A percentile compares a stretch with the other conserved stretches of the same genome.
Evolutionary conservation across 371 early-diverging fungal species (phyloP).

Genomic region (Mortierella sp.): DNA sequence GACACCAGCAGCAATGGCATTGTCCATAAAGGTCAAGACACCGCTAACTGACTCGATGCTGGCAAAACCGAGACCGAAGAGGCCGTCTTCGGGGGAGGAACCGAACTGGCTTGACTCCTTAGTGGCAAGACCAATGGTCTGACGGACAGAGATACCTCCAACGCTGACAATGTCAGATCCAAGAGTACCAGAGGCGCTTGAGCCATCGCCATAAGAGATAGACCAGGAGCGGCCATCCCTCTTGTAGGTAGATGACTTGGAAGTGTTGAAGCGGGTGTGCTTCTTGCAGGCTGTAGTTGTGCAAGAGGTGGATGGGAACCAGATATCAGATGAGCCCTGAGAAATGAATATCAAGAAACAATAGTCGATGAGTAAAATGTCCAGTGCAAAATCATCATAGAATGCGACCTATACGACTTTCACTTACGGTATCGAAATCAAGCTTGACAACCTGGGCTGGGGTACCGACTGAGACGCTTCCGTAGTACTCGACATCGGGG

Average conservation of each 20-base stretch:
- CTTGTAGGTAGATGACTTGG: no score
- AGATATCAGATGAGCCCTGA: constrained; percentile 51
- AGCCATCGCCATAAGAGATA: no score
- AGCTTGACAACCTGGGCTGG: constrained; percentile 73
- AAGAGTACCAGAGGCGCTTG: no score
- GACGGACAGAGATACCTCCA: constrained; percentile 57
- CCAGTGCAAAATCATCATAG: no score
- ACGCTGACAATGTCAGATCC: constrained; percentile 9
- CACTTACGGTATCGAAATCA: constrained; percentile 65
- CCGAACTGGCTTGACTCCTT: constrained; percentile 52
- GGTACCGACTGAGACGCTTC: constrained; percentile 67
- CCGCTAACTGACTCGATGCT: constrained; percentile 50
- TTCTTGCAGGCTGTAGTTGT: constrained; percentile 23
- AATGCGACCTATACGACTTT: no score
- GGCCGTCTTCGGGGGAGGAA: constrained; percentile 53
- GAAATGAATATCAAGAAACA: no score
- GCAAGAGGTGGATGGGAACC: constrained; percentile 49
- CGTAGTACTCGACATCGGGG: constrained; percentile 23
- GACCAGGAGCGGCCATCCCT: no score
- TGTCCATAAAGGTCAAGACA: constrained; percentile 18
- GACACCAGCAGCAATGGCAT: constrained; percentile 54
- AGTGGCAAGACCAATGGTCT: constrained; percentile 59
- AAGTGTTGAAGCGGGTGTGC: constrained; percentile 58
- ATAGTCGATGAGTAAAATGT: no score
- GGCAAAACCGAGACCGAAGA: constrained; percentile 61